phyloP scores from a whole-genome alignment of 495 filamentous ascomycete genomes.

The Neurospora tetraspora region DNA sequence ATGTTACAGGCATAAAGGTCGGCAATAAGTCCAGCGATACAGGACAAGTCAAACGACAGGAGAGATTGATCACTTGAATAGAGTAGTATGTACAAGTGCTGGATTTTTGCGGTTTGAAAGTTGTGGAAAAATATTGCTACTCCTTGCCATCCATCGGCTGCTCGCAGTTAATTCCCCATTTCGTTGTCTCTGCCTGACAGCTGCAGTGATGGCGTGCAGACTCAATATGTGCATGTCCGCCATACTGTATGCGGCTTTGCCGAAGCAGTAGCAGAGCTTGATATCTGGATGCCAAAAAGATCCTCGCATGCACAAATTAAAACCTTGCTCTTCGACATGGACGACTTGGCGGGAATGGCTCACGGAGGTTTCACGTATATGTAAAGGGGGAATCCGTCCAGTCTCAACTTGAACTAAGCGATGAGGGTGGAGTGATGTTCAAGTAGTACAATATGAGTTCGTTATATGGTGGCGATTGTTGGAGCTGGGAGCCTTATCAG shows the following conservation, averaged over 20 bases:
- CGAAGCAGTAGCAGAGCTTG: neutral
- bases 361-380: too few species aligned
- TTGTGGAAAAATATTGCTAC: neutral
- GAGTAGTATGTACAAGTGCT: neutral
- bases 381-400: too few species aligned
- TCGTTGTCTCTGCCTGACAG: neutral
- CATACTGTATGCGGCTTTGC: neutral
- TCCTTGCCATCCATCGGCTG: neutral
- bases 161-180: neutral
- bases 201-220: neutral
- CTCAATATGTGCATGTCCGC: neutral
- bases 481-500: neutral
- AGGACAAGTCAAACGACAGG: neutral
- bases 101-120: neutral
- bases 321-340: too few species aligned
- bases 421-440: neutral
- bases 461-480: too few species aligned
- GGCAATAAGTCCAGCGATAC: neutral
- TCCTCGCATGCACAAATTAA: neutral
- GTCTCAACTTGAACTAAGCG: neutral
- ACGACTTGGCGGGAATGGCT: too few species aligned
- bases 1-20: neutral
- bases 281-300: neutral
- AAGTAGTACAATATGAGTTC: too few species aligned
- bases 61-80: neutral